Percentiles rank a stretch among this genome's conserved stretches.
These are phyloP conservation scores for Globisporangium spiculum DNA, from an alignment of 352 stramenopile genomes.

Conservation along the genomic window DNA sequence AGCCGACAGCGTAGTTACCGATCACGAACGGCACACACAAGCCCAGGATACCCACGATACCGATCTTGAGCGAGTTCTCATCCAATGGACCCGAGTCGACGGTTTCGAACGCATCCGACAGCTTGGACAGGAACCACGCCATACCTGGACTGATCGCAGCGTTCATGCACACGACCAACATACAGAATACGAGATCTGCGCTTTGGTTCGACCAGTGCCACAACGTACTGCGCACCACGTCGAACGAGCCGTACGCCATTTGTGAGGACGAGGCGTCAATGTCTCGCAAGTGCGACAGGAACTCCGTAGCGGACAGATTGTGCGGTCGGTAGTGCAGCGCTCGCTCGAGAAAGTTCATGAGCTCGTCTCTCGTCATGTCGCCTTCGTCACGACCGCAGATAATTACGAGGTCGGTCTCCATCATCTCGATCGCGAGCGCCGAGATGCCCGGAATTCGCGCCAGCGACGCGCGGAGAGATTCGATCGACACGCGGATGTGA, in stretches of 20 bases:
- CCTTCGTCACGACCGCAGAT: slow-evolving; percentile 83
- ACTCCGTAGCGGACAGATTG: slow-evolving; percentile 76
- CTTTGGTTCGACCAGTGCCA: slow-evolving; percentile 87
- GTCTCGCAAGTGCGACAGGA: slow-evolving; percentile 77
- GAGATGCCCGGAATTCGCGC: slow-evolving; percentile 80
- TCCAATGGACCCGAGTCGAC: slow-evolving; percentile 35
- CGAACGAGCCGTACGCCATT: slow-evolving; percentile 65
- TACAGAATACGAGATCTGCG: slow-evolving; percentile 62
- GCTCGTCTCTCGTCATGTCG: slow-evolving; percentile 82
- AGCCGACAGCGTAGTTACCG: slow-evolving; percentile 83
- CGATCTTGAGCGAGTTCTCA: slow-evolving; percentile 55
- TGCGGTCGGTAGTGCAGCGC: slow-evolving; percentile 76
- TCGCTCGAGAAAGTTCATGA: slow-evolving; percentile 85
- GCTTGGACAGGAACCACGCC: slow-evolving; percentile 65
- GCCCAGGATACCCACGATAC: slow-evolving; percentile 70
- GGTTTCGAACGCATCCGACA: slow-evolving; percentile 75
- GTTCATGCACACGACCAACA: slow-evolving; percentile 83
- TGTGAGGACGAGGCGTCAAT: slow-evolving; percentile 80
- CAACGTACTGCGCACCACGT: slow-evolving; percentile 78
- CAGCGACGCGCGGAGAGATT: slow-evolving; percentile 74
- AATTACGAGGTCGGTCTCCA: slow-evolving; percentile 87
- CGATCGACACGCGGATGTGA: slow-evolving; percentile 85
- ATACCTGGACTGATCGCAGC: slow-evolving; percentile 76
- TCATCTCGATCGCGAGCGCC: slow-evolving; percentile 83
- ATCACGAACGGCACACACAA: slow-evolving; percentile 84